Base-by-base conservation (phyloP, 1,139 yeast genomes). In the Lizanozyma gosingica region DNA sequence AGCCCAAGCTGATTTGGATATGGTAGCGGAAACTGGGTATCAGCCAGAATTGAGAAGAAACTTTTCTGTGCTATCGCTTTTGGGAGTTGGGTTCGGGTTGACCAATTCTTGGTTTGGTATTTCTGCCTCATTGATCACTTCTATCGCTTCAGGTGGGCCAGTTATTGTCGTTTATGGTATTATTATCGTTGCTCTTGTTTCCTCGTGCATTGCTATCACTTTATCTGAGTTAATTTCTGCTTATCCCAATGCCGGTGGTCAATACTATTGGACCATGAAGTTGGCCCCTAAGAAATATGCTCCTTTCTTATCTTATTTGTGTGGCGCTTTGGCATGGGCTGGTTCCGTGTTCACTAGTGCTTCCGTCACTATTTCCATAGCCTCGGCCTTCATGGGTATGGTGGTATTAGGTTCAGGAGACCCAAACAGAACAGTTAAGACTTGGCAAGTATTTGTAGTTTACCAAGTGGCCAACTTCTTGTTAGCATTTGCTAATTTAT, bases 171-270 rank as follows among this genome's bases (percentile, higher is more conserved):
- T 73, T 2, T 73, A 73, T 43, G 75, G 76, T 34, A 60, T 70
- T 39, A 48, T 72, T 6, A 56, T 58, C 38, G 51, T 56, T 27
- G 56, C 57, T 2, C 37, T 40, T n/a, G 54, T 67, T 33, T 66
- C 73, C 2, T 59, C 58, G 47, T 60, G 67, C 50, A 57, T 68
- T 42, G 74, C 67, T 17, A 55, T 63, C 15, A 62, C 67, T 3
- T 57, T 65, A 45, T 63, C 77, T 14, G 82, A 77, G 47, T 59
- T 77, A 52, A 67, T 77, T 2, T 64, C 72, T 38, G 72, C 78
- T 34, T 71, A 71, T 51, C 82, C 82, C 1, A 59, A 63, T 41
- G 78, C 81, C 37, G 80, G 81, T 22, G 82, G 82, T 17, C 80
- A 76, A 49, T 75, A 76, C 51, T 77, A 71, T 42, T 77, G 83